Percentiles rank a stretch among this genome's conserved stretches.
Conservation (phyloP, 805 yeast genomes). For the Nakazawaea peltata region DNA sequence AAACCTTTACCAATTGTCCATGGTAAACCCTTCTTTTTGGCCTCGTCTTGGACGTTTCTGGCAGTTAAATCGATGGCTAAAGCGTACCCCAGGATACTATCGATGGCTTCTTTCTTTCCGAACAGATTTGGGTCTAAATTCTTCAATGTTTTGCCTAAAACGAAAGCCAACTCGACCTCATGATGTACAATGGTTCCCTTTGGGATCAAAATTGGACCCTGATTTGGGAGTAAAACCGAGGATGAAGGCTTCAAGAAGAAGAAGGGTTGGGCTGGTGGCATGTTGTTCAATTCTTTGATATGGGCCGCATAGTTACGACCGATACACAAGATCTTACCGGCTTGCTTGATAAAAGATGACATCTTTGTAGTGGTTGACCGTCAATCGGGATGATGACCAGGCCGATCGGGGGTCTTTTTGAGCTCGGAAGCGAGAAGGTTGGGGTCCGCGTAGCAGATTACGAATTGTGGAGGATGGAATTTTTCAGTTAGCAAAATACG, state of each 20-base stretch:
- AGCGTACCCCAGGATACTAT: slow-evolving; percentile 79
- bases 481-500: too few species aligned
- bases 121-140: slow-evolving; percentile 52
- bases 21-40: slow-evolving; percentile 89
- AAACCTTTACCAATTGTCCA: slow-evolving; percentile 97
- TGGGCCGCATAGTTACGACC: slow-evolving; percentile 98
- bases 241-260: slow-evolving; percentile 89
- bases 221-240: slow-evolving; percentile 54
- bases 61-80: slow-evolving; percentile 93
- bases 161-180: slow-evolving; percentile 86
- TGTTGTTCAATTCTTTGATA: slow-evolving; percentile 79
- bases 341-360: slow-evolving; percentile 41
- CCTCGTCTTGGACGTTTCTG: slow-evolving; percentile 90
- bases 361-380: too few species aligned
- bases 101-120: slow-evolving; percentile 59
- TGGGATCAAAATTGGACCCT: slow-evolving; percentile 81
- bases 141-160: slow-evolving; percentile 56
- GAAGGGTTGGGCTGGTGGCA: slow-evolving; percentile 79
- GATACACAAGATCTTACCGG: slow-evolving; percentile 82
- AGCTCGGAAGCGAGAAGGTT: too few species aligned
- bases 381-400: too few species aligned
- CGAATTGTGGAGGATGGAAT: too few species aligned
- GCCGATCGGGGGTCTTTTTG: too few species aligned
- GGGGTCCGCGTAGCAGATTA: background rate
- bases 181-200: slow-evolving; percentile 77